Conservation (phyloP, 768 basidiomycete species). For the Hypholoma sublateritium region DNA sequence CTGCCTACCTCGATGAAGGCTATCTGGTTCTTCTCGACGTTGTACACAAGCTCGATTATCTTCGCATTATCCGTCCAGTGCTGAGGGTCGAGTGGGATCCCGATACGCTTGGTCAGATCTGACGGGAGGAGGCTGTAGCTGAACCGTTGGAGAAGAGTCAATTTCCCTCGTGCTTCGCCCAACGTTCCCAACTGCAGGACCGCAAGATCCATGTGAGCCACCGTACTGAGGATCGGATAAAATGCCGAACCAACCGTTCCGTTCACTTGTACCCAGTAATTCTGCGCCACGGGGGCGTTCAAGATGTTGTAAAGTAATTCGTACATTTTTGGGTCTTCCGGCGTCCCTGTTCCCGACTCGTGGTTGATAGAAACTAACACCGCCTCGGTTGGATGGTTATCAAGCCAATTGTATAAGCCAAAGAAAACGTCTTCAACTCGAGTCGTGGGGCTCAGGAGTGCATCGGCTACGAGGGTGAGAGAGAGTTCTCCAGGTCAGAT, state of each 20-base stretch:
- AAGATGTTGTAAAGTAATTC: conserved; percentile 40
- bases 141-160: conserved; percentile 51
- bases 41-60: conserved; percentile 43
- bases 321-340: conserved; percentile 41
- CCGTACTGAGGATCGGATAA: background rate
- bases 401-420: conserved; percentile 51
- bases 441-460: conserved; percentile 44
- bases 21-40: conserved; percentile 31
- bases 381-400: conserved; percentile 50
- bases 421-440: conserved; percentile 50
- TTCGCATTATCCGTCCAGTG: conserved; percentile 52
- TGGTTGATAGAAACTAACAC: conserved; percentile 51
- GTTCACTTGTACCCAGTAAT: conserved; percentile 48
- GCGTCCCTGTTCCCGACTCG: conserved; percentile 45
- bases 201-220: background rate
- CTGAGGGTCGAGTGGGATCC: conserved; percentile 40
- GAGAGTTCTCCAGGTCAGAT: background rate
- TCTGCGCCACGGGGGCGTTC: conserved; percentile 33
- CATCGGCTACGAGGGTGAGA: conserved; percentile 26
- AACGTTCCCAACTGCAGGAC: conserved; percentile 42
- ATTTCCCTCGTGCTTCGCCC: conserved; percentile 50
- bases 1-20: conserved; percentile 43
- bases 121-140: conserved; percentile 39
- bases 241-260: conserved; percentile 25
- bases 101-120: conserved; percentile 37